Evolutionary conservation across 768 basidiomycete species (phyloP).

Genomic region (Pleurotus pulmonarius): DNA sequence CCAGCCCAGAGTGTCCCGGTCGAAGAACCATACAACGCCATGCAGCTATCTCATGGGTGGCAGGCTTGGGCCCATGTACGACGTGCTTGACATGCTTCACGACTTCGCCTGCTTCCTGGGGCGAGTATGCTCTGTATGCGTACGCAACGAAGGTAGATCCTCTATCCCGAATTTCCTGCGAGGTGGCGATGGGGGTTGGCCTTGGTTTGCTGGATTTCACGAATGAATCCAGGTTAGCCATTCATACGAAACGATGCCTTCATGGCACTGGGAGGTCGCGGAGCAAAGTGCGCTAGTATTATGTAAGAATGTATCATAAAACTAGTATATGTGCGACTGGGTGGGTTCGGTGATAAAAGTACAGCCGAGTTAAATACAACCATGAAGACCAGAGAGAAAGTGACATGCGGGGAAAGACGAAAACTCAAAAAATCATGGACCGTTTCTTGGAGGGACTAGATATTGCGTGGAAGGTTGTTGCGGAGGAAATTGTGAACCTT

Average conservation of each 20-base stretch:
- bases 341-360: too few relatives aligned
- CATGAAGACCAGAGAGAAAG: too few relatives aligned
- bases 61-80: constrained; percentile 53
- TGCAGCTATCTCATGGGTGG: constrained; percentile 71
- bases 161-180: constrained; percentile 74
- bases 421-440: too few relatives aligned
- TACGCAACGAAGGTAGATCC: constrained; percentile 69
- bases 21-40: constrained; percentile 79
- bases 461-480: too few relatives aligned
- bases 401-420: too few relatives aligned
- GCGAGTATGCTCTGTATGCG: constrained; percentile 52
- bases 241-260: neutral
- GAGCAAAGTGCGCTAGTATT: too few relatives aligned
- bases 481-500: too few relatives aligned
- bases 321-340: too few relatives aligned
- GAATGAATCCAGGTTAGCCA: constrained; percentile 48
- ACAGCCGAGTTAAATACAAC: too few relatives aligned
- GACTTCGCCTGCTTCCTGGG: constrained; percentile 45
- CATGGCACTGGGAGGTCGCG: too few relatives aligned
- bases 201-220: constrained; percentile 40
- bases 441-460: too few relatives aligned
- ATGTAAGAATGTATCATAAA: too few relatives aligned
- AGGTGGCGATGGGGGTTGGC: constrained; percentile 48
- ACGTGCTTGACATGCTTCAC: constrained; percentile 53
- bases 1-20: constrained; percentile 58